Base-by-base conservation (phyloP, 352 stramenopile species). In the Phytopythium litorale region DNA sequence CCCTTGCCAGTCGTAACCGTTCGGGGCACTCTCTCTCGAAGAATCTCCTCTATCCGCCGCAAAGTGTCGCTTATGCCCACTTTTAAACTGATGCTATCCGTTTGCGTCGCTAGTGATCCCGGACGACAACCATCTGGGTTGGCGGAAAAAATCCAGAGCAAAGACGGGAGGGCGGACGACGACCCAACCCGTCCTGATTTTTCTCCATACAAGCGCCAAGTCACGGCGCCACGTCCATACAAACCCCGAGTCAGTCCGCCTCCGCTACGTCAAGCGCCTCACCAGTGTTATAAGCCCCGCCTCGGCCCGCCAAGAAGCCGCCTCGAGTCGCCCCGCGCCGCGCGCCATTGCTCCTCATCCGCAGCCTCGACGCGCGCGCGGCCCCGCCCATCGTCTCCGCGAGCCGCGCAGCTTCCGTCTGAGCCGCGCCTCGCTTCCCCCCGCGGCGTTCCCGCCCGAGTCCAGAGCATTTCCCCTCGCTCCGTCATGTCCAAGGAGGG, bases 401-500 rank as follows among this genome's bases (percentile, higher is more conserved):
- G 19, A 51, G 3, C 18, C 45, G 8, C 45, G 0, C 21, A 9
- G 8, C 21, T 25, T n/a, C 7, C 42, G 12, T 49, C 42, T 3
- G 18, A n/a, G 19, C 42, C 42, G 42, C 19, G 4, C 5, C 13
- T 8, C 4, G 21, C 18, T 5, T 0, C 1, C 42, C 6, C 28
- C 42, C 42, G 42, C 42, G 18, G 19, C 19, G 42, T 49, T 3
- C 19, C 23, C 15, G 1, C 42, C 7, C 21, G 19, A n/a, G 21
- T 49, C 42, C 42, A 49, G n/a, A 12, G 19, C n/a, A 13, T 3
- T 48, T 28, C 21, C 42, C 15, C 8, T 15, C 16, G 25, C 25
- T 3, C 25, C 25, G 3, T 18, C 38, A 95, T 96, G 87, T 91
- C 81, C 16, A 92, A 92, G 72, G 83, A 96, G 73, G 87, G 83